phyloP scores from a whole-genome alignment of 345 rosid genomes.

The Eucalyptus grandis region DNA sequence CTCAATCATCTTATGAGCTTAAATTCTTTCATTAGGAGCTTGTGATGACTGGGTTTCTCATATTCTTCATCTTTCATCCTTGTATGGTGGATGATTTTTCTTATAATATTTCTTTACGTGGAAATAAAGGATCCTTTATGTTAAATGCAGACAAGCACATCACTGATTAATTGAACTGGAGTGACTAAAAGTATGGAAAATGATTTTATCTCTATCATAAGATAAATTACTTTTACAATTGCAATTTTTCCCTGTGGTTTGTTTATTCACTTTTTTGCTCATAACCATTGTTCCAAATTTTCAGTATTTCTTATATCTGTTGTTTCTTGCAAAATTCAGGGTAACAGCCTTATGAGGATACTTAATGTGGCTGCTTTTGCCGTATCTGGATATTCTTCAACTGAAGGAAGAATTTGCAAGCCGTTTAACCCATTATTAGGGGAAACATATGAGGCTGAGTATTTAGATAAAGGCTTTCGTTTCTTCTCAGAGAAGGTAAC shows the following conservation, averaged over 20 bases:
- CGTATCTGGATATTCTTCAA: conserved; percentile 95
- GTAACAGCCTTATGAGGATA: conserved; percentile 82
- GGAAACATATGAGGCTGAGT: conserved; percentile 96
- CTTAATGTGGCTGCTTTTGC: conserved; percentile 99
- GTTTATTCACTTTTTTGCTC: neutral
- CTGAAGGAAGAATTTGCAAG: conserved; percentile 98
- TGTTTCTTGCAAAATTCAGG: conserved; percentile 30
- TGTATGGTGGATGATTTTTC: neutral
- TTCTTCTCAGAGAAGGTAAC: conserved; percentile 96
- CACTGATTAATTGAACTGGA: neutral
- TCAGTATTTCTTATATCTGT: neutral
- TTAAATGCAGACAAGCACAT: neutral
- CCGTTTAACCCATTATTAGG: conserved; percentile 98
- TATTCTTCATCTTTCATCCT: neutral
- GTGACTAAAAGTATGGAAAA: neutral
- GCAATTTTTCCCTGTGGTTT: neutral
- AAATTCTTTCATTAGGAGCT: neutral
- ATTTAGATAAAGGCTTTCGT: conserved; percentile 82
- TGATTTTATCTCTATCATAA: neutral
- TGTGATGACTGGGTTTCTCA: neutral
- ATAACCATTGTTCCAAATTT: neutral
- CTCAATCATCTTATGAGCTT: neutral
- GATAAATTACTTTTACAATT: neutral
- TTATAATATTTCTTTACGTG: neutral
- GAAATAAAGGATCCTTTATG: neutral